Evolutionary conservation across 768 basidiomycete species (phyloP).

Genomic region (Rickenella mellea): DNA sequence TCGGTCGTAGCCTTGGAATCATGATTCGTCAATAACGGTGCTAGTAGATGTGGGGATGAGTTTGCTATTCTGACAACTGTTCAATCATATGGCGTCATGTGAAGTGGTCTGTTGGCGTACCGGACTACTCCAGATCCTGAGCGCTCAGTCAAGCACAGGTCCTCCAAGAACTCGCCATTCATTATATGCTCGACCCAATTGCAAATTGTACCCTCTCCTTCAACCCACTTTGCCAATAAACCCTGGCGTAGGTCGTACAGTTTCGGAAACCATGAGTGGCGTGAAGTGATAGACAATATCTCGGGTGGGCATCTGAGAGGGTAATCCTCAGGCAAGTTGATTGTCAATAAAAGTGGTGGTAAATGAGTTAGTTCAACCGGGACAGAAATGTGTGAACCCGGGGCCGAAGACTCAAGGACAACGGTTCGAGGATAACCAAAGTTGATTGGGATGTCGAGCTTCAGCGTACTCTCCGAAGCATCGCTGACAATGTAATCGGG

Average conservation of each 20-base stretch:
- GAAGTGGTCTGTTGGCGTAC: slow-evolving; percentile 19
- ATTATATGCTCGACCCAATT: slow-evolving; percentile 66
- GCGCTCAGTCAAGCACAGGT: slow-evolving; percentile 27
- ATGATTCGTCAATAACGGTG: slow-evolving; percentile 36
- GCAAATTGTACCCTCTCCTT: slow-evolving; percentile 54
- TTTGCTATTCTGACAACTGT: slow-evolving; percentile 37
- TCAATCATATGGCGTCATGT: not conserved
- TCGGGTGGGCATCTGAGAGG: slow-evolving; percentile 44
- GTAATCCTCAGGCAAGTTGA: slow-evolving; percentile 45
- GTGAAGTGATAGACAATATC: slow-evolving; percentile 44
- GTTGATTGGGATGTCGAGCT: slow-evolving; percentile 60
- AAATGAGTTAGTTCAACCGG: slow-evolving; percentile 32
- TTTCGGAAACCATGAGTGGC: slow-evolving; percentile 49
- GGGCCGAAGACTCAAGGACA: slow-evolving; percentile 22
- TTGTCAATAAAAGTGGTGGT: slow-evolving; percentile 52
- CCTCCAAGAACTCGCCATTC: slow-evolving; percentile 51
- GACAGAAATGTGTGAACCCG: slow-evolving; percentile 17
- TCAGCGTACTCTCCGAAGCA: slow-evolving; percentile 27
- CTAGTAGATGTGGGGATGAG: slow-evolving; percentile 44
- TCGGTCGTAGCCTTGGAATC: slow-evolving; percentile 36
- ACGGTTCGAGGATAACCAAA: slow-evolving; percentile 35
- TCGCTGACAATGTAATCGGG: slow-evolving; percentile 54
- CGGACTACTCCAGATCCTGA: slow-evolving; percentile 25
- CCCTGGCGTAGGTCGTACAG: slow-evolving; percentile 25
- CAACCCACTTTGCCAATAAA: slow-evolving; percentile 50